Base-by-base conservation (phyloP, 257 asterid genomes). In the Nicotiana otophora region DNA sequence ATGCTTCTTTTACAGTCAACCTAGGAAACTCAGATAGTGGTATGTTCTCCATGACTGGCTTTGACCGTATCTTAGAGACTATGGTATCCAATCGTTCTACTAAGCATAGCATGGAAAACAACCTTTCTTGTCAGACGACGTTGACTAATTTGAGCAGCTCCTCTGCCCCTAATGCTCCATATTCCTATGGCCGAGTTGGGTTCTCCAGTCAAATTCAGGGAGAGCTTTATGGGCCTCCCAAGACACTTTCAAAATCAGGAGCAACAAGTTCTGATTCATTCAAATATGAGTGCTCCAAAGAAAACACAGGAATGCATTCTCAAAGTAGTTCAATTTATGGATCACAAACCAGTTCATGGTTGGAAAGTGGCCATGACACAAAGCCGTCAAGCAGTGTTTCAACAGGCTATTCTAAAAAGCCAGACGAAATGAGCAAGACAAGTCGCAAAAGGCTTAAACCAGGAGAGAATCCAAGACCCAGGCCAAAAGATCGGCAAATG, bases 401-500 rank as follows among this genome's bases (percentile, higher is more conserved):
- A 8, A 90, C 95, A 31, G 92, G 90, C 30, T 88, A 85, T 85
- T 92, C 97, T 26, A 94, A 88, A 90, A 92, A 90, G 79, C 74
- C 90, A 17, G 96, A 91, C 9, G 98, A 94, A 81, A 65, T 80
- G 20, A 78, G 91, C 80, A 92, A 90, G 88, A 67, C 93, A 30
- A 92, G 81, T 82, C 98, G 98, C 33, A 94, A 92, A 87, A 89
- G 97, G 92, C 93, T 92, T 62, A 95, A 92, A 86, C 97, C 97
- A 0, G 97, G 99, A 39, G 99, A 95, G 84, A 96, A 90, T 84
- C 98, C 98, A 60, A 88, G 94, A 64, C 99, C 98, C 16, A 89
- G 99, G 83, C 98, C 99, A 2, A 94, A 96, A 87, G 99, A 96
- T 88, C 94, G 99, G 7, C 98, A 96, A 85, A 92, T 96, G 99